Conservation (phyloP, 2,329 filamentous ascomycete species). For the Aspergillaceae sp. region DNA sequence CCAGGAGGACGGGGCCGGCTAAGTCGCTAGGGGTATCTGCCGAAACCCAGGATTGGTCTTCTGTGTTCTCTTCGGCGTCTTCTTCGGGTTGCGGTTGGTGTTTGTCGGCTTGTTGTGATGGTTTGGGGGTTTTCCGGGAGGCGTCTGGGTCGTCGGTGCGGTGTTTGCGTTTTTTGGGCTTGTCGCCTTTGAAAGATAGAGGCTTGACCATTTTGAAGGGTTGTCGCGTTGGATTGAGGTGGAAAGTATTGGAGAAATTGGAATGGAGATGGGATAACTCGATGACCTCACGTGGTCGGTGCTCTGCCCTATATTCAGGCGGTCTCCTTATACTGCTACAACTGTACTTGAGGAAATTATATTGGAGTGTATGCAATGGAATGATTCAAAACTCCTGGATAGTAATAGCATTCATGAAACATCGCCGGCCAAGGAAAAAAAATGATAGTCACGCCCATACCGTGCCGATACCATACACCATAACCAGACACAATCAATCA, state of each 20-base stretch:
- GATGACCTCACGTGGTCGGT: too few species aligned
- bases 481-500: neutral
- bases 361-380: neutral
- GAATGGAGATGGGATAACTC: neutral
- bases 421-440: neutral
- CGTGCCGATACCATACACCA: neutral
- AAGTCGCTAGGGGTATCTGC: slow-evolving; percentile 69
- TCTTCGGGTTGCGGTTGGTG: slow-evolving; percentile 13
- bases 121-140: slow-evolving; percentile 13
- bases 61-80: slow-evolving; percentile 35
- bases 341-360: too few species aligned
- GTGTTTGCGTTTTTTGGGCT: slow-evolving; percentile 84
- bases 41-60: slow-evolving; percentile 86
- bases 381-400: neutral
- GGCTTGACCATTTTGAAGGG: slow-evolving; percentile 57
- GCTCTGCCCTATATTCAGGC: too few species aligned
- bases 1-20: slow-evolving; percentile 70
- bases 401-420: too few species aligned
- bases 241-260: neutral
- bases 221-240: neutral
- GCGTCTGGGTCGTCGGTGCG: slow-evolving; percentile 36
- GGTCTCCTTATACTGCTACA: too few species aligned
- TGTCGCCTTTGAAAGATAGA: slow-evolving; percentile 93
- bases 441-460: neutral
- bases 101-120: neutral